phyloP scores from a whole-genome alignment of 78 protist species.

The Tieghemostelium lacteum region DNA sequence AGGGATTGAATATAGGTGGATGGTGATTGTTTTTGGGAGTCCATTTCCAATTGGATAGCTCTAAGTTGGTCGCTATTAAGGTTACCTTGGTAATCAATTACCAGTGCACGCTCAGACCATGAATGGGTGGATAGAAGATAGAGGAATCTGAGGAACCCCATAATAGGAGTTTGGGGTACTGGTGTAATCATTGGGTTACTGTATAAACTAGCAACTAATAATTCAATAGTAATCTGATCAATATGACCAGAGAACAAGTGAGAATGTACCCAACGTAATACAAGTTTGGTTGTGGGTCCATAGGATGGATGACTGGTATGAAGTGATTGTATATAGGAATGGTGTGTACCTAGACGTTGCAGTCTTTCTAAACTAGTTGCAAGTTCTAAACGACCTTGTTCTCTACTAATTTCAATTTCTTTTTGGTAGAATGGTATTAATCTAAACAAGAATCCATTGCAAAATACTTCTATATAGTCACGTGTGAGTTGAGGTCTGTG shows the following conservation, averaged over 20 bases:
- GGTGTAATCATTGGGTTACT: neutral
- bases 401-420: constrained; percentile 30
- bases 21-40: constrained; percentile 4
- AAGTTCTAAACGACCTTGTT: constrained; percentile 6
- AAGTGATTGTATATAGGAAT: constrained; percentile 40
- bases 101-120: constrained; percentile 34
- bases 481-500: constrained; percentile 13
- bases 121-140: constrained; percentile 7
- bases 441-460: constrained; percentile 65
- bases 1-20: too few species aligned
- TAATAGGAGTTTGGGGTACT: constrained; percentile 17
- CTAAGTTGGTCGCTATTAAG: neutral
- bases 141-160: constrained; percentile 58
- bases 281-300: constrained; percentile 29
- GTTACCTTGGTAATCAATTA: constrained; percentile 5
- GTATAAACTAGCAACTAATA: constrained; percentile 28
- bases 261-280: constrained; percentile 52
- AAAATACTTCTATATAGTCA: constrained; percentile 10
- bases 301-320: constrained; percentile 28
- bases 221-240: constrained; percentile 19
- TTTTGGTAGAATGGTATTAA: constrained; percentile 54
- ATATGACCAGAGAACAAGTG: constrained; percentile 20
- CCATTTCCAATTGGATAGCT: constrained; percentile 21
- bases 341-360: constrained; percentile 14
- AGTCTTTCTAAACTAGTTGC: neutral